Percentiles rank a stretch among this genome's conserved stretches.
phyloP scores from a whole-genome alignment of 169 alveolate genomes.

The Cryptosporidium sp. region DNA sequence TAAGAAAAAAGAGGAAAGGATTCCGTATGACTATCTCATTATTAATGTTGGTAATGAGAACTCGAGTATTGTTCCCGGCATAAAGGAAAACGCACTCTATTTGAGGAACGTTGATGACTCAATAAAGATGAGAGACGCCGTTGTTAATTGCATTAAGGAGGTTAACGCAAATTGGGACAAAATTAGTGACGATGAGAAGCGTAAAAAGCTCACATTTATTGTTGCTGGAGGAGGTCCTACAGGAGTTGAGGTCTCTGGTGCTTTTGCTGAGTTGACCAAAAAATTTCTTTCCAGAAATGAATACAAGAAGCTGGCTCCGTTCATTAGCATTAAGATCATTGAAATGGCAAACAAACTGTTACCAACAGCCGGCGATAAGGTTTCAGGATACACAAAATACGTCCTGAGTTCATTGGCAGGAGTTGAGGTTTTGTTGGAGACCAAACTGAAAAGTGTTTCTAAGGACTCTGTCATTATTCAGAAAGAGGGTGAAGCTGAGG shows the following conservation, averaged over 20 bases:
- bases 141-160: constrained; percentile 15
- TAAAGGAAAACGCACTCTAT: constrained; percentile 42
- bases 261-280: constrained; percentile 48
- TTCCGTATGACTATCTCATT: constrained; percentile 55
- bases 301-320: constrained; percentile 4
- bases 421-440: constrained; percentile 74
- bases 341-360: constrained; percentile 76
- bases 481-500: constrained; percentile 17
- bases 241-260: constrained; percentile 67
- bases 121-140: constrained; percentile 34
- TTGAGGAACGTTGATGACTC: constrained; percentile 31
- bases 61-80: constrained; percentile 43
- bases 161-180: constrained; percentile 36
- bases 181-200: constrained; percentile 41
- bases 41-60: constrained; percentile 64
- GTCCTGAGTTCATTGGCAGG: constrained; percentile 54
- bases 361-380: constrained; percentile 73
- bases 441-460: constrained; percentile 56
- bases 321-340: constrained; percentile 56
- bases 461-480: neutral
- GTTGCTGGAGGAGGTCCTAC: constrained; percentile 77
- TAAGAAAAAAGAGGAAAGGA: constrained; percentile 3
- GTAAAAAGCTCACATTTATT: constrained; percentile 25
- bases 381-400: constrained; percentile 46
- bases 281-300: constrained; percentile 8